phyloP scores from a whole-genome alignment of 257 asterid genomes.

The Solanum sejunctum region DNA sequence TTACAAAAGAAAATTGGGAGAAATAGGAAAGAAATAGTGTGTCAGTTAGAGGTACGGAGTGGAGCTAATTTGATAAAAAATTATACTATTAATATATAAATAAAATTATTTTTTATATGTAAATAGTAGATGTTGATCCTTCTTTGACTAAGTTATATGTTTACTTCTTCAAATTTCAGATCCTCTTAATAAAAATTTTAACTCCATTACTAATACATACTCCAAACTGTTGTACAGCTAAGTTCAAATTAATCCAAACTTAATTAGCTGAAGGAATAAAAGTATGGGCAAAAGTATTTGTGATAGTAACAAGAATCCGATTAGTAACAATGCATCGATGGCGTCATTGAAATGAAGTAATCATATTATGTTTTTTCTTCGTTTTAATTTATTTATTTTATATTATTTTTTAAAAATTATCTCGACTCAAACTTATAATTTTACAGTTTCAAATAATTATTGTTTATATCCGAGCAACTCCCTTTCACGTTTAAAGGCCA shows the following conservation, averaged over 20 bases:
- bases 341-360: background rate
- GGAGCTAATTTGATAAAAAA: too few species aligned
- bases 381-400: too few species aligned
- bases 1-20: too few species aligned
- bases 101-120: too few species aligned
- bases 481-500: background rate
- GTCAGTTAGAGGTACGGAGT: too few species aligned
- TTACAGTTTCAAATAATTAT: fast-evolving
- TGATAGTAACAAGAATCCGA: background rate
- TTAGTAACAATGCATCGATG: background rate
- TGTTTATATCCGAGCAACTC: background rate
- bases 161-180: too few species aligned
- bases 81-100: too few species aligned
- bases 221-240: background rate
- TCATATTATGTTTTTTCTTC: background rate
- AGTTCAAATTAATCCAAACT: background rate
- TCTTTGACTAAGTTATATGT: too few species aligned
- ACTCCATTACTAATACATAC: background rate
- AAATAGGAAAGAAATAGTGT: too few species aligned
- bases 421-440: background rate
- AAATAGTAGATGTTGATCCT: too few species aligned
- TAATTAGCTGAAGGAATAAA: background rate
- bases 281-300: background rate
- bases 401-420: too few species aligned
- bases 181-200: too few species aligned